Base-by-base conservation (phyloP, 1,139 yeast genomes). In the Sugiyamaella paludigena region DNA sequence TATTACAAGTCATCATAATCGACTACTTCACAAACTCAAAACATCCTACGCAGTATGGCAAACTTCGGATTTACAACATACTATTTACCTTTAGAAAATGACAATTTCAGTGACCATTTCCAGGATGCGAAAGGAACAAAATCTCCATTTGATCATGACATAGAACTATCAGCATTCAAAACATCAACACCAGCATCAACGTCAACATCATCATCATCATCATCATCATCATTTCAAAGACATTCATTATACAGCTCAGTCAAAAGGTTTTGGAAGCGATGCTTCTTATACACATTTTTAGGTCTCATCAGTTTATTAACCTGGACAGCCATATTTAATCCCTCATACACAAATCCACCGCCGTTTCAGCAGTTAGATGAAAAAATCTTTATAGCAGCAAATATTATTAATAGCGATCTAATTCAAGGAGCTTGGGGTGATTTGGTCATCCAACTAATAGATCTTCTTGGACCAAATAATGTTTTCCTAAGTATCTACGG, bases 401-500 rank as follows among this genome's bases (percentile, higher is more conserved):
- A 47, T 29, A 49, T 53, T 13, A 41, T 49, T 33, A 49, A 53
- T 33, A 54, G 48, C 27, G 47, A 44, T 11, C 45, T 53, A 15
- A 47, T 52, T 4, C 31, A 19, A 9, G 55, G 55, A 9, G 26
- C 19, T 4, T 53, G 56, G 56, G 56, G 56, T n/a, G 39, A 47
- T 13, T 41, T 52, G 19, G 47, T 53, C 1, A 35, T 52, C 24
- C 45, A 45, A 10, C 46, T 53, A 13, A 47, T 50, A 7, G 51
- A 53, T 12, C 36, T 52, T 13, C 43, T 53, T 26, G 56, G 56
- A 5, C 48, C 49, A 4, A 26, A 52, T 7, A 52, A 47, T 26
- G 53, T 50, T 4, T 52, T 46, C 36, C 33, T 53, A 28, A 52
- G 55, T 35, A 47, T 53, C 12, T 53, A 52, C 33, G 54, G 54